Percentiles rank a stretch among this genome's conserved stretches.
These are phyloP conservation scores for Pachyrhizus erosus DNA, from an alignment of 306 rosid species.

Conservation along the genomic window DNA sequence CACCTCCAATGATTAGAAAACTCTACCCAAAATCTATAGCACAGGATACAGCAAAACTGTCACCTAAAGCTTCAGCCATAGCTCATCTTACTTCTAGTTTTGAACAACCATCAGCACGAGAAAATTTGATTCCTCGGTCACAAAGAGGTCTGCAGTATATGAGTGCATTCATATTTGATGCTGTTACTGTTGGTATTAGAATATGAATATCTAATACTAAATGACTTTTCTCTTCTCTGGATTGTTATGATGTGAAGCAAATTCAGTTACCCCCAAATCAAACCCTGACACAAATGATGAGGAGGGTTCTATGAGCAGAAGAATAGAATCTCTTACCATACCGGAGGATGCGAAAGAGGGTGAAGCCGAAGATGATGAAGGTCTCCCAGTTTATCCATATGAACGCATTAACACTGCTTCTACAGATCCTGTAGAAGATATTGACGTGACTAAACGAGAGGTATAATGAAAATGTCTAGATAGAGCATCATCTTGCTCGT, in stretches of 20 bases:
- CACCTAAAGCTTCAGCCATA: slow-evolving; percentile 72
- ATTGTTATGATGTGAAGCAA: slow-evolving; percentile 54
- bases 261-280: slow-evolving; percentile 52
- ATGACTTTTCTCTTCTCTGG: slow-evolving; percentile 24
- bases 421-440: slow-evolving; percentile 68
- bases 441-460: slow-evolving; percentile 97
- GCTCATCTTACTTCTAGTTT: slow-evolving; percentile 69
- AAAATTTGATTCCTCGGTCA: slow-evolving; percentile 75
- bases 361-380: slow-evolving; percentile 83
- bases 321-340: slow-evolving; percentile 77
- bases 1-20: slow-evolving; percentile 89
- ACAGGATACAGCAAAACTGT: slow-evolving; percentile 60
- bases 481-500: slow-evolving; percentile 1
- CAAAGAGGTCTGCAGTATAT: slow-evolving; percentile 58
- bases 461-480: slow-evolving; percentile 50
- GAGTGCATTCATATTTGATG: slow-evolving; percentile 33
- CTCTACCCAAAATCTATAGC: slow-evolving; percentile 80
- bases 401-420: slow-evolving; percentile 72
- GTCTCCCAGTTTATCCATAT: slow-evolving; percentile 75
- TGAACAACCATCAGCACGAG: slow-evolving; percentile 75
- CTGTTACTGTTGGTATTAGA: neutral
- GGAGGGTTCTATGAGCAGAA: slow-evolving; percentile 58
- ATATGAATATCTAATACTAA: slow-evolving; percentile 18
- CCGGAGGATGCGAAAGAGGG: slow-evolving; percentile 87
- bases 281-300: slow-evolving; percentile 52